A percentile compares a stretch with the other conserved stretches of the same genome.
These are phyloP conservation scores for Tetracladium setigerum DNA, from an alignment of 495 filamentous ascomycete species.

Conservation along the genomic window DNA sequence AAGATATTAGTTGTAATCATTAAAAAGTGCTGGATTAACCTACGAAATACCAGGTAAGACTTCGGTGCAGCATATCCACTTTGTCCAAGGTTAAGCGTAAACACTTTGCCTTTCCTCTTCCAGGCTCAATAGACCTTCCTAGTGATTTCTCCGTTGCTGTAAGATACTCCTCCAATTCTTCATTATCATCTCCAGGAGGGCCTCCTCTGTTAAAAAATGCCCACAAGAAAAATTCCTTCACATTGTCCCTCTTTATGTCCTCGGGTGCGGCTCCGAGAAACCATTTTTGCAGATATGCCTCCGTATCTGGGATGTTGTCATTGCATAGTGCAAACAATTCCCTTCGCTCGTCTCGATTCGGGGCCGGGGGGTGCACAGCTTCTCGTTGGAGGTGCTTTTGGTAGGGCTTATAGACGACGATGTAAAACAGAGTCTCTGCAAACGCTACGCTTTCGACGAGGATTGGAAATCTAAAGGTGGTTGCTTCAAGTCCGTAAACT, in stretches of 20 bases:
- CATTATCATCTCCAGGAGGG: constrained; percentile 32
- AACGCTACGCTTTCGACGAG: constrained; percentile 18
- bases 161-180: constrained; percentile 53
- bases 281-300: constrained; percentile 53
- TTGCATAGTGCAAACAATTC: constrained; percentile 48
- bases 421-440: constrained; percentile 44
- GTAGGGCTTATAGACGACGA: constrained; percentile 48
- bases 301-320: constrained; percentile 43
- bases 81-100: constrained; percentile 58
- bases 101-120: constrained; percentile 42
- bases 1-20: neutral
- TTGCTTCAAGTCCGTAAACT: constrained; percentile 21
- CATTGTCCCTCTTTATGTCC: constrained; percentile 57
- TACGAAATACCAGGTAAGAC: constrained; percentile 55
- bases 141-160: constrained; percentile 38
- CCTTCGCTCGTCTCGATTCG: constrained; percentile 29
- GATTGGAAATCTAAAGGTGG: constrained; percentile 21
- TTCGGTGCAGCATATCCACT: constrained; percentile 51
- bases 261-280: constrained; percentile 50
- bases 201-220: constrained; percentile 46
- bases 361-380: constrained; percentile 44
- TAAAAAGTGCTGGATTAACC: constrained; percentile 24
- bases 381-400: constrained; percentile 37
- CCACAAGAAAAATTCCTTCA: constrained; percentile 58
- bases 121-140: constrained; percentile 37